Evolutionary conservation across 2,329 filamentous ascomycete genomes (phyloP).

Genomic region (Zasmidium citrigriseum): DNA sequence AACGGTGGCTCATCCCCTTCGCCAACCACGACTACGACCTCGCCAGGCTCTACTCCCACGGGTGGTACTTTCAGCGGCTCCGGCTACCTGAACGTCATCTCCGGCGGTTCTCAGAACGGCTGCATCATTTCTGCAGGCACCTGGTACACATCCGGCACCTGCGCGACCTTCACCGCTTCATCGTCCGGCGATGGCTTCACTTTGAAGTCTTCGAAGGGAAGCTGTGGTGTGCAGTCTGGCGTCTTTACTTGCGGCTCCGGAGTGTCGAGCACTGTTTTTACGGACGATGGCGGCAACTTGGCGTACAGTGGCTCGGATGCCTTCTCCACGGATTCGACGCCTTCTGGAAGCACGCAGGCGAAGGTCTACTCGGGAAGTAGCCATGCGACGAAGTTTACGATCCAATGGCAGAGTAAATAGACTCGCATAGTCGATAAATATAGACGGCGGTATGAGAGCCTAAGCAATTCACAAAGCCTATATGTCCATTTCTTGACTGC

Average conservation of each 20-base stretch:
- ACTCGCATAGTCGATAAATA: too few species aligned
- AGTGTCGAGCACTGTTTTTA: constrained; percentile 48
- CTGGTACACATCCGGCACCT: constrained; percentile 69
- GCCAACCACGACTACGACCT: constrained; percentile 30
- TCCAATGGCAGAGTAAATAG: constrained; percentile 41
- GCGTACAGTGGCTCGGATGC: constrained; percentile 40
- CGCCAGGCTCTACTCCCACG: constrained; percentile 35
- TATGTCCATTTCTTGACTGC: too few species aligned
- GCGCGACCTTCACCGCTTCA: constrained; percentile 64
- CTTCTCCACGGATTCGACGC: constrained; percentile 47
- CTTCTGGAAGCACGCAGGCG: constrained; percentile 46
- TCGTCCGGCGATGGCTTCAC: constrained; percentile 53
- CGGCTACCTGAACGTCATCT: constrained; percentile 61
- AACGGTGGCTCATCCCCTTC: constrained; percentile 29
- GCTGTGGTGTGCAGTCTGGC: constrained; percentile 58
- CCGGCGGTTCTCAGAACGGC: constrained; percentile 54
- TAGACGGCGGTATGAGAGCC: too few species aligned
- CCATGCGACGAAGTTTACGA: constrained; percentile 36
- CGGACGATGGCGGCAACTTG: constrained; percentile 37
- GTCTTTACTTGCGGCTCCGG: constrained; percentile 57
- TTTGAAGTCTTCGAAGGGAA: constrained; percentile 59
- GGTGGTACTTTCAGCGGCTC: constrained; percentile 55
- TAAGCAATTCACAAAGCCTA: too few species aligned
- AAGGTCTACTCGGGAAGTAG: constrained; percentile 41
- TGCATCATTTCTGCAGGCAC: constrained; percentile 67